These are phyloP conservation scores for Suillus luteus DNA, from an alignment of 768 basidiomycete genomes.

Conservation along the genomic window DNA sequence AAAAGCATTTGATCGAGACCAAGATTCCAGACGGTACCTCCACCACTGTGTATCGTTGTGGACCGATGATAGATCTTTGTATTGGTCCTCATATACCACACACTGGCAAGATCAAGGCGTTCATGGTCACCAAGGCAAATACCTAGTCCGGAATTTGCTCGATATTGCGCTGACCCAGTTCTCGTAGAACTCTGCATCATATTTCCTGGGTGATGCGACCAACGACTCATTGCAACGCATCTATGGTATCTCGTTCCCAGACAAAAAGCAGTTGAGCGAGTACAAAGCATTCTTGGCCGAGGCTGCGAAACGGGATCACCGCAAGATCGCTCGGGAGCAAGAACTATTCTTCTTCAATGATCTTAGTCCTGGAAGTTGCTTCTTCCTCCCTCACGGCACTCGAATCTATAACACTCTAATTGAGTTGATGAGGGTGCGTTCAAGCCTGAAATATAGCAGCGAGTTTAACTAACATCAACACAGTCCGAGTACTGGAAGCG, in stretches of 20 bases:
- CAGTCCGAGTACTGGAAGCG: conserved; percentile 93
- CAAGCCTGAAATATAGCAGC: conserved; percentile 11
- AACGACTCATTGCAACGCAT: conserved; percentile 96
- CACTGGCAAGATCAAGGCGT: conserved; percentile 95
- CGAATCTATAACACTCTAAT: conserved; percentile 94
- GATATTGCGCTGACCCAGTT: background rate
- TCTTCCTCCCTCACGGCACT: conserved; percentile 97
- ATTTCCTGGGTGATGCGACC: conserved; percentile 91
- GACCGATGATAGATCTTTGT: conserved; percentile 97
- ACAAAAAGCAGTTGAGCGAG: conserved; percentile 91
- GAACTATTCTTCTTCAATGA: conserved; percentile 99
- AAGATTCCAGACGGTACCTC: conserved; percentile 96
- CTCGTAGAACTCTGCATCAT: conserved; percentile 89
- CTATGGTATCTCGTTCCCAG: conserved; percentile 99
- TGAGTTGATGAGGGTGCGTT: conserved; percentile 84
- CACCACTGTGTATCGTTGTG: conserved; percentile 98
- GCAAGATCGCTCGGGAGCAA: conserved; percentile 97
- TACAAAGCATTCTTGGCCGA: conserved; percentile 96
- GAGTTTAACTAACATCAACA: conserved; percentile 12
- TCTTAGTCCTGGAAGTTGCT: conserved; percentile 89
- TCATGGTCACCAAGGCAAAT: conserved; percentile 91
- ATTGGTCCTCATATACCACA: conserved; percentile 97
- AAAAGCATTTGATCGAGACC: conserved; percentile 90
- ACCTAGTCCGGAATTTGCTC: background rate
- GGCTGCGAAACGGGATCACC: conserved; percentile 96